Evolutionary conservation across 495 filamentous ascomycete genomes (phyloP).

Genomic region (Pseudevernia furfuracea): DNA sequence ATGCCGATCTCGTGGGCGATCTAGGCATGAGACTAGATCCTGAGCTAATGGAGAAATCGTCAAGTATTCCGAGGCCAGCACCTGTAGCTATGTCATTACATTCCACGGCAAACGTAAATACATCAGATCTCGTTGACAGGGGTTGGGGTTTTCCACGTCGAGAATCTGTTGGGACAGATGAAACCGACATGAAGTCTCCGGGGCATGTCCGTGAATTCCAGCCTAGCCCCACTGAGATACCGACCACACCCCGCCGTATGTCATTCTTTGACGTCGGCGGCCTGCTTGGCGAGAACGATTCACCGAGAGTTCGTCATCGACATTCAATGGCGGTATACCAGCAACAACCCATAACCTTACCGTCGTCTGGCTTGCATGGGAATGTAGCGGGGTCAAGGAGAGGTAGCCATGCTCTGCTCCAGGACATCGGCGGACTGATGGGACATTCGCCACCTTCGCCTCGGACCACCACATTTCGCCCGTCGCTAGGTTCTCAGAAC

Average conservation of each 20-base stretch:
- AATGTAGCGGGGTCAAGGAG: slow-evolving; percentile 6
- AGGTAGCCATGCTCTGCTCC: slow-evolving; percentile 47
- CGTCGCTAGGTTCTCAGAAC: slow-evolving; percentile 17
- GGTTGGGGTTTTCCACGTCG: slow-evolving; percentile 23
- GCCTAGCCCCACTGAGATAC: slow-evolving; percentile 15
- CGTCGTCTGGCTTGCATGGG: slow-evolving; percentile 6
- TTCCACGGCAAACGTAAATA: slow-evolving; percentile 11
- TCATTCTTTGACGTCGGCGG: slow-evolving; percentile 70
- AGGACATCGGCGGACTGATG: slow-evolving; percentile 52
- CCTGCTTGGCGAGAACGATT: slow-evolving; percentile 38
- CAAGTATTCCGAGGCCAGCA: slow-evolving; percentile 34
- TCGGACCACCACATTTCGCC: slow-evolving; percentile 18
- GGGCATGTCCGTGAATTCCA: neutral
- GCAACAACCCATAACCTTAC: slow-evolving; percentile 9
- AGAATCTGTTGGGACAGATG: slow-evolving; percentile 29
- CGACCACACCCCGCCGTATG: slow-evolving; percentile 40
- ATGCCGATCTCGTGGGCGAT: slow-evolving; percentile 68
- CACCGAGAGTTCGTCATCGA: slow-evolving; percentile 6
- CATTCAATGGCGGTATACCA: slow-evolving; percentile 20
- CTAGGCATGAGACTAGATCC: slow-evolving; percentile 59
- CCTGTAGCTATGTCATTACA: slow-evolving; percentile 33
- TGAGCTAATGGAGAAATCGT: slow-evolving; percentile 43
- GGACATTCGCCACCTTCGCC: slow-evolving; percentile 23
- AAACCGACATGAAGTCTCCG: slow-evolving; percentile 12
- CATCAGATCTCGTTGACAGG: slow-evolving; percentile 29